Percentiles rank a stretch among this genome's conserved stretches.
These are phyloP conservation scores for Saitozyma podzolica DNA, from an alignment of 768 basidiomycete species.

Conservation along the genomic window DNA sequence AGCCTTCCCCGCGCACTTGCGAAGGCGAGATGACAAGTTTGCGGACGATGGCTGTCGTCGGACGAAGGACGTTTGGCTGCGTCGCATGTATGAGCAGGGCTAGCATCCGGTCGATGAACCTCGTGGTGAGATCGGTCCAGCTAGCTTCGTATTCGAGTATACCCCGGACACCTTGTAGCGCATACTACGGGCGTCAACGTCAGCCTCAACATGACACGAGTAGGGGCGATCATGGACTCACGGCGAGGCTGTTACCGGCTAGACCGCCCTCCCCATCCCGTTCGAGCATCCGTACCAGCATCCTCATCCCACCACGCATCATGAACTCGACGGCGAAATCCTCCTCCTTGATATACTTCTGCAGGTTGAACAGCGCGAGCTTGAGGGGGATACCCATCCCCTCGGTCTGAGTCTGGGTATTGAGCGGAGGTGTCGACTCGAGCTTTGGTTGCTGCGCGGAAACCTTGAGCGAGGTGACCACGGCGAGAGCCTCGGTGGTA, in stretches of 20 bases:
- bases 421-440: conserved; percentile 21
- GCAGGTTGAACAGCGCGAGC: conserved; percentile 48
- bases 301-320: conserved; percentile 39
- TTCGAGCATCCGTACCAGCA: conserved; percentile 35
- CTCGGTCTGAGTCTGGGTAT: conserved; percentile 12
- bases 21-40: conserved; percentile 41
- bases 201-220: neutral
- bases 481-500: conserved; percentile 40
- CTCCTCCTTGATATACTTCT: conserved; percentile 47
- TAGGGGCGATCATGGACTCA: conserved; percentile 17
- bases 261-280: conserved; percentile 22
- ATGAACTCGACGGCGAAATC: conserved; percentile 50
- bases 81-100: conserved; percentile 22
- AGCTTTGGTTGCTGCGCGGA: conserved; percentile 15
- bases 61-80: conserved; percentile 43
- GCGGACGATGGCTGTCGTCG: conserved; percentile 42
- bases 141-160: conserved; percentile 42
- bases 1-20: conserved; percentile 19
- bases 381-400: conserved; percentile 39
- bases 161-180: conserved; percentile 43
- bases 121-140: conserved; percentile 32
- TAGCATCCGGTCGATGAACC: conserved; percentile 31
- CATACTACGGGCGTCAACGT: conserved; percentile 32
- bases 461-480: conserved; percentile 30
- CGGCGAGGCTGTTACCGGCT: conserved; percentile 40